These are phyloP conservation scores for Myriosclerotinia curreyana DNA, from an alignment of 2,329 filamentous ascomycete genomes.

Conservation along the genomic window DNA sequence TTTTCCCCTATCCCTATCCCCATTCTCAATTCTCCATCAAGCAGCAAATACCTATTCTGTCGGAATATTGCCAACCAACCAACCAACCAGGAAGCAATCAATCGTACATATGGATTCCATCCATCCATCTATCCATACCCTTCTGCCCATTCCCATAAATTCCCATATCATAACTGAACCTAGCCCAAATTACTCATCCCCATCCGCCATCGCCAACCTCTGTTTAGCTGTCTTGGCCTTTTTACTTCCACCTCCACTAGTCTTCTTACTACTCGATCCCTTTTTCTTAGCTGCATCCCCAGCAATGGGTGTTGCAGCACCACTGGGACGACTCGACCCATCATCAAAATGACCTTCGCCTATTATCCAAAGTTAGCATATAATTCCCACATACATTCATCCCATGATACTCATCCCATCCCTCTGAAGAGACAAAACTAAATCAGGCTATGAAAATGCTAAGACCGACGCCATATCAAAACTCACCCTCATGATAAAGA, in stretches of 20 bases:
- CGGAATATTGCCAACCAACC: neutral
- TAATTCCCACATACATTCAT: conserved; percentile 7
- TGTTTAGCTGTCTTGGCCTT: conserved; percentile 69
- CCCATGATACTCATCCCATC: conserved; percentile 6
- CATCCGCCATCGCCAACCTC: conserved; percentile 65
- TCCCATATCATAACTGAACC: neutral
- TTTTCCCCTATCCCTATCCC: neutral
- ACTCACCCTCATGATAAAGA: conserved; percentile 98
- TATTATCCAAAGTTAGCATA: conserved; percentile 43
- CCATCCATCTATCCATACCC: neutral
- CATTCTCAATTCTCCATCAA: neutral
- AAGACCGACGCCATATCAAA: conserved; percentile 2
- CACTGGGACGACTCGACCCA: conserved; percentile 73
- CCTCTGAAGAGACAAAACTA: conserved; percentile 15
- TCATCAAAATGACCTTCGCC: conserved; percentile 97
- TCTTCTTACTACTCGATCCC: conserved; percentile 42
- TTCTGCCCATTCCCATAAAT: neutral
- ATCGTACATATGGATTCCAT: conserved; percentile 4
- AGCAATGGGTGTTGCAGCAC: conserved; percentile 76
- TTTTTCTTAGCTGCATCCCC: conserved; percentile 48
- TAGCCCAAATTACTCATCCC: conserved; percentile 41
- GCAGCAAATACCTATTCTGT: conserved; percentile 1
- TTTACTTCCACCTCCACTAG: conserved; percentile 52
- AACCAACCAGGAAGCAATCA: neutral
- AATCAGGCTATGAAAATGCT: conserved; percentile 16